Base-by-base conservation (phyloP, 768 basidiomycete species). In the Gymnopilus dilepis region DNA sequence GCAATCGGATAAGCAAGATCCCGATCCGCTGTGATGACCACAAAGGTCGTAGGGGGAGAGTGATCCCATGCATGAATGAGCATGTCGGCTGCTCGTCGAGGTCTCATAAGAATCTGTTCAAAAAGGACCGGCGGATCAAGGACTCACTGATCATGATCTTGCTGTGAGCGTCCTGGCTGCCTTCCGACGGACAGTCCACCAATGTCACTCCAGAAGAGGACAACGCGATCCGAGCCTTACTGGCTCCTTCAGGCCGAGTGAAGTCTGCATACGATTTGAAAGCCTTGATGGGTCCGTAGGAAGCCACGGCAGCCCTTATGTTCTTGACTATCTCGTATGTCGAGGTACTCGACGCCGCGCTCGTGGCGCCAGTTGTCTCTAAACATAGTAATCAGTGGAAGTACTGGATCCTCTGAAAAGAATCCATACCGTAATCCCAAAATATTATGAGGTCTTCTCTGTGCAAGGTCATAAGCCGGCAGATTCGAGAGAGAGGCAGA, bases 1-100 rank as follows among this genome's bases (percentile, higher is more conserved):
- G 88, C 84, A 45, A 88, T 71, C n/a, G 84, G 83, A 67, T 88
- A 90, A 4, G 83, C 82, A 65, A 88, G 85, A 69, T 90, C 88
- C 41, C 86, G 79, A 71, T 91, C 88, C 17, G 84, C 86, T 0
- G 88, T 81, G 65, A 91, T 86, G 37, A 91, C 75, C 43, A 90
- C 72, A 65, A 89, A 73, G 15, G 87, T 88, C 26, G 66, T 61
- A 0, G 69, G 68, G 4, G 70, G 81, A 68, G 59, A 83, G 63
- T 83, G 81, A 73, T 90, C 89, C 67, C 87, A 82, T n/a, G 85
- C 88, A 69, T 85, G 83, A 6, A 83, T 78, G 59, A 91, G 73
- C 80, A 91, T 85, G 67, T 91, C 90, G 48, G 87, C 89, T 89
- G 69, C 9, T 37, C 30, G 11, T 30, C 33, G 34, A 37, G 15